Evolutionary conservation across 345 rosid species (phyloP).

Genomic region (Eucalyptus urophylla): DNA sequence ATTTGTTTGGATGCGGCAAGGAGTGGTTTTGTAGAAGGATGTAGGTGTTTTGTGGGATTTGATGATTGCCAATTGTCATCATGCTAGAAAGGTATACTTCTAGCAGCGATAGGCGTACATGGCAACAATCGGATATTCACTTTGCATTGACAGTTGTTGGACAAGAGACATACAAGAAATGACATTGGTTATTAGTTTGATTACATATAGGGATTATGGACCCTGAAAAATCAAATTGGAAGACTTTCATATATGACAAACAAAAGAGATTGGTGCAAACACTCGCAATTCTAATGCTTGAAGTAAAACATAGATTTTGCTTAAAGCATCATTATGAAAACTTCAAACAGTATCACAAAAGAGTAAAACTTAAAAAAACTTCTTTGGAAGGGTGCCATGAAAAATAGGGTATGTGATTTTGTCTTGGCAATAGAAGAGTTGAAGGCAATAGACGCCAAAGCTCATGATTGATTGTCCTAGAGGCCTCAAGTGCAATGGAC

Average conservation of each 20-base stretch:
- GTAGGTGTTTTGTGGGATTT: neutral
- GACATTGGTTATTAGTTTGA: neutral
- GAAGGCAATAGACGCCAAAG: neutral
- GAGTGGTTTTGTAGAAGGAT: neutral
- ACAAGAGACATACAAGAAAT: neutral
- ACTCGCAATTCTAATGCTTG: neutral
- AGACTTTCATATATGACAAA: neutral
- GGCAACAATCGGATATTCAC: neutral
- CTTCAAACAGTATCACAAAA: neutral
- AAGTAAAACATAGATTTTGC: neutral
- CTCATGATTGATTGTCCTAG: neutral
- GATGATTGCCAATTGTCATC: neutral
- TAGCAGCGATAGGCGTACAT: neutral
- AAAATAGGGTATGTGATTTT: neutral
- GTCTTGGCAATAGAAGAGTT: neutral
- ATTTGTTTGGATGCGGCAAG: neutral
- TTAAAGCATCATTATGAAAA: neutral
- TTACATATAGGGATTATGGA: neutral
- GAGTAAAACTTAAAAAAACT: too few species aligned
- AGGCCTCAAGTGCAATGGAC: neutral
- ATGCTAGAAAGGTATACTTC: neutral
- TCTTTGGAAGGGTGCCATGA: neutral
- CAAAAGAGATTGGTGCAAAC: neutral
- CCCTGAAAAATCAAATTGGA: neutral
- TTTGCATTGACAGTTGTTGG: too few species aligned